These are phyloP conservation scores for Penicillium verrucosum DNA, from an alignment of 2,329 filamentous ascomycete genomes.

Conservation along the genomic window DNA sequence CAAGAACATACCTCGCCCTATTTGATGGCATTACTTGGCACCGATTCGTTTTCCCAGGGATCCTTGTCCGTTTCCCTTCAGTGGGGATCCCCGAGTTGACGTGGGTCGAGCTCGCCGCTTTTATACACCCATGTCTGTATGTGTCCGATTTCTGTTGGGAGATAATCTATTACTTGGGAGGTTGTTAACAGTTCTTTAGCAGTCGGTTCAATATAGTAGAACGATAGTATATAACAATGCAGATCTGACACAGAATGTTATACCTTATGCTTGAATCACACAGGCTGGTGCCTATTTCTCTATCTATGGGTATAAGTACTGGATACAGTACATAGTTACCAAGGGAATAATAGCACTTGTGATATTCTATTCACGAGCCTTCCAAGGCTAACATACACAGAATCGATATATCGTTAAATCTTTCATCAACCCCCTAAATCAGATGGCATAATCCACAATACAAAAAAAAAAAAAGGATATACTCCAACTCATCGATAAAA, in stretches of 20 bases:
- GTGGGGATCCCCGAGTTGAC: no score
- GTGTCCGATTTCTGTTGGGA: no score
- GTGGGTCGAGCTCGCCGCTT: no score
- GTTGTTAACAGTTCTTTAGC: no score
- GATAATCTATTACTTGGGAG: no score
- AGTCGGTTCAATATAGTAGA: not conserved
- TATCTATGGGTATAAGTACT: not conserved
- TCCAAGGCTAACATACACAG: not conserved
- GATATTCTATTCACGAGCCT: constrained; percentile 1
- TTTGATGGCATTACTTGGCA: no score
- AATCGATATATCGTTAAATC: constrained; percentile 2
- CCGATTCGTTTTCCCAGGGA: no score
- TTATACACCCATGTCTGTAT: no score
- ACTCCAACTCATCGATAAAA: not conserved
- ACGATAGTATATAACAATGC: no score
- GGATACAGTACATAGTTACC: not conserved
- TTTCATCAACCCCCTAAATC: not conserved
- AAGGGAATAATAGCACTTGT: not conserved
- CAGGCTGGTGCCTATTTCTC: not conserved
- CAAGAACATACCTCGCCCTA: no score
- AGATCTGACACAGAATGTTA: not conserved
- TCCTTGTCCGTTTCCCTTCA: no score
- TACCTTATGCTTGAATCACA: not conserved
- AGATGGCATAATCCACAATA: not conserved
- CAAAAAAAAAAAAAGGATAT: not conserved